These are phyloP conservation scores for Lentinula edodes DNA, from an alignment of 768 basidiomycete genomes.

Conservation along the genomic window DNA sequence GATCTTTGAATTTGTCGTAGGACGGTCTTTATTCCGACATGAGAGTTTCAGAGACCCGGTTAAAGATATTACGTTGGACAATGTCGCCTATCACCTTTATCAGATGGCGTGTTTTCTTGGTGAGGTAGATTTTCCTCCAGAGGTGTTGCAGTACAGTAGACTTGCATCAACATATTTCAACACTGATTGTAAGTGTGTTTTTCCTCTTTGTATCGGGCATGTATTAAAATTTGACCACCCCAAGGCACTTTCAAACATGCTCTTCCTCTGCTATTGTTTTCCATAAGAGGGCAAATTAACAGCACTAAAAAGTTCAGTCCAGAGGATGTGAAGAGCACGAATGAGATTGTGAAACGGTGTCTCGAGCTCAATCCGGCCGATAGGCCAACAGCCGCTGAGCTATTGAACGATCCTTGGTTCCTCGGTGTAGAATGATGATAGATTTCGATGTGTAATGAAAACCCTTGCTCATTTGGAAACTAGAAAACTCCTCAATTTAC, in stretches of 20 bases:
- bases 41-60: not conserved
- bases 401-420: slow-evolving; percentile 13
- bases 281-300: not conserved
- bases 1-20: slow-evolving; percentile 9
- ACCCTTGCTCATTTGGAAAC: too few species aligned
- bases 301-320: not conserved
- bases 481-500: too few species aligned
- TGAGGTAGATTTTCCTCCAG: not conserved
- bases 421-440: not conserved
- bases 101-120: slow-evolving; percentile 4
- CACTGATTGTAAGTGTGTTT: not conserved
- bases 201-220: too few species aligned
- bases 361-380: slow-evolving; percentile 9
- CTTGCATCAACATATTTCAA: slow-evolving; percentile 4
- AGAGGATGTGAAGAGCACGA: not conserved
- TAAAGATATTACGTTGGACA: not conserved
- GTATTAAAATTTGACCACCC: not conserved
- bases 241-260: not conserved
- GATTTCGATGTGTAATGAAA: too few species aligned
- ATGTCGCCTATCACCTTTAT: not conserved
- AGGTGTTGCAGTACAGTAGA: not conserved
- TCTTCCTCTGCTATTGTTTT: not conserved
- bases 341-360: slow-evolving; percentile 9
- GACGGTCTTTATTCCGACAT: slow-evolving; percentile 4
- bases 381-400: slow-evolving; percentile 11